A percentile compares a stretch with the other conserved stretches of the same genome.
These are phyloP conservation scores for Vararia minispora DNA, from an alignment of 768 basidiomycete species.

Conservation along the genomic window DNA sequence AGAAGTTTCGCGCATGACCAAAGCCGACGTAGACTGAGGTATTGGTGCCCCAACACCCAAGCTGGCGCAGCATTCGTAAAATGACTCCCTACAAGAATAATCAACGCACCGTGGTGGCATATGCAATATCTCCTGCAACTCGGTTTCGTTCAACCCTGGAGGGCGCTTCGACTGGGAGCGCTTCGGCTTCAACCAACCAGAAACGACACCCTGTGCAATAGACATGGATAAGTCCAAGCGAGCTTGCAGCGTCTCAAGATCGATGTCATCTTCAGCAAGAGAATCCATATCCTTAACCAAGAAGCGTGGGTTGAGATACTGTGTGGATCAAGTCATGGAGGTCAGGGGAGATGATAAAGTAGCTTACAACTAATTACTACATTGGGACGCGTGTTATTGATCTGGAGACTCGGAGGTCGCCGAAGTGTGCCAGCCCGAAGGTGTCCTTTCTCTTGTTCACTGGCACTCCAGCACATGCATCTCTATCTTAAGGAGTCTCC, in stretches of 20 bases:
- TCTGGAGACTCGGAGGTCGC: too few species aligned
- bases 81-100: neutral
- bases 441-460: too few species aligned
- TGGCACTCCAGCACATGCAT: constrained; percentile 64
- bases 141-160: too few species aligned
- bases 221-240: constrained; percentile 76
- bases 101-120: constrained; percentile 57
- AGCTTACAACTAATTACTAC: too few species aligned
- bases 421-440: too few species aligned
- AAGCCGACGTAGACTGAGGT: constrained; percentile 31
- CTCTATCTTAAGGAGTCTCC: constrained; percentile 61
- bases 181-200: constrained; percentile 63
- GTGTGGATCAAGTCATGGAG: too few species aligned
- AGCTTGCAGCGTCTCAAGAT: constrained; percentile 64
- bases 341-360: too few species aligned
- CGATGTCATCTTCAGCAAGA: too few species aligned
- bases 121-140: constrained; percentile 57
- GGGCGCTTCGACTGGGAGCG: constrained; percentile 10
- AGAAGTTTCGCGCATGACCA: constrained; percentile 40
- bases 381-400: too few species aligned
- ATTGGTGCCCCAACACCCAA: constrained; percentile 65
- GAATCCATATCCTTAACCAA: too few species aligned
- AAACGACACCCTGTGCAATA: constrained; percentile 58
- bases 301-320: too few species aligned
- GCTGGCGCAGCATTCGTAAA: constrained; percentile 25